Conservation (phyloP, 441 rosid species). For the Rhodomyrtus psidioides region DNA sequence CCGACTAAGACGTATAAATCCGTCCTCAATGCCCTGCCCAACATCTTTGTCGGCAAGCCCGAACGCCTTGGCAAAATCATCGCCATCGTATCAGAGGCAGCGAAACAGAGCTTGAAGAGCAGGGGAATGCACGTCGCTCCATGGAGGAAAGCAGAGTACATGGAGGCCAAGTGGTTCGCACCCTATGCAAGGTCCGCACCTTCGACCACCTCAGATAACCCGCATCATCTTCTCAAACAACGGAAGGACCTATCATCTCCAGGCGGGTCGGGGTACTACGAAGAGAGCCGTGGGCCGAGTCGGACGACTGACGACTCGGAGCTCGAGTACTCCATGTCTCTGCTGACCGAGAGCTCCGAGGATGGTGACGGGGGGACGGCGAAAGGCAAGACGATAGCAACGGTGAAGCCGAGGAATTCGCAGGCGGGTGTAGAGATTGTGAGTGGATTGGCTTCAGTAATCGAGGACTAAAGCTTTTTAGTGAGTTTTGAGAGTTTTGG, state of each 20-base stretch:
- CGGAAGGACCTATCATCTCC: neutral
- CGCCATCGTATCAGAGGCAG: conserved; percentile 49
- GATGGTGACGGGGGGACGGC: conserved; percentile 15
- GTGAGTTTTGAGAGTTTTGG: conserved; percentile 9
- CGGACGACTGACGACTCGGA: conserved; percentile 14
- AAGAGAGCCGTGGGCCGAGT: neutral
- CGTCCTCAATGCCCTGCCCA: conserved; percentile 54
- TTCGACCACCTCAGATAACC: neutral
- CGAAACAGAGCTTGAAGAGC: conserved; percentile 68
- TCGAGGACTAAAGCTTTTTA: conserved; percentile 16
- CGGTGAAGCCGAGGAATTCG: conserved; percentile 30
- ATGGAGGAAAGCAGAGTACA: conserved; percentile 76
- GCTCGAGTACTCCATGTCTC: conserved; percentile 19
- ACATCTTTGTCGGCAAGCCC: conserved; percentile 55
- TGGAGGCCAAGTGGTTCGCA: conserved; percentile 74
- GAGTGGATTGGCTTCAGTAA: conserved; percentile 44
- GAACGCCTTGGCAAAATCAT: conserved; percentile 72
- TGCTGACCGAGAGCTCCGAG: conserved; percentile 20
- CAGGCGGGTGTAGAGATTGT: conserved; percentile 28
- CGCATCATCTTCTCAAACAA: neutral
- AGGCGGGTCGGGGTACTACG: neutral
- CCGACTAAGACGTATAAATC: conserved; percentile 66
- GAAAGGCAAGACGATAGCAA: conserved; percentile 29
- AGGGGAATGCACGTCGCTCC: conserved; percentile 84
- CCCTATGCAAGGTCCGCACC: conserved; percentile 27